Evolutionary conservation across 148 eudicot species (phyloP), one percentile per base, ranked within the genome.

Genomic region (Chenopodium suecicum): DNA sequence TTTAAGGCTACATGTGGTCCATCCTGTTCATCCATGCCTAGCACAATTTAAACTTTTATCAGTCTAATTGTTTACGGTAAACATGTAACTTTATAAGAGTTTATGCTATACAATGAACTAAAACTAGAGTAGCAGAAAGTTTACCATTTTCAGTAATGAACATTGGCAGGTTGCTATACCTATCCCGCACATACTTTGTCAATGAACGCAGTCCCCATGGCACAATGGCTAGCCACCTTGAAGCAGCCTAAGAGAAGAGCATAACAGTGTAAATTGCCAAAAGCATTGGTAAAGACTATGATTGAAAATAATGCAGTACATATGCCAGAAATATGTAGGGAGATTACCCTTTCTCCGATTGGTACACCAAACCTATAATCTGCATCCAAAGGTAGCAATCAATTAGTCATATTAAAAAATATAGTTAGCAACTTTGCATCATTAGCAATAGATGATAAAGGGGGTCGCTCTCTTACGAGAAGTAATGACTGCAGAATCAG

Each of bases 201-300:
- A 96, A 58, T 62, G 90, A 92, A 32, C 94, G 84, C 48, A 96
- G 86, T 4, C 98, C 99, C 99, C 98, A 96, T 12, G 99, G 98
- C 20, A 96, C 99, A 9, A 96, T 91, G 78, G 84, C 92, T 62
- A 96, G 79, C 99, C 99, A 96, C 74, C 89, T 76, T 44, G 99
- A 96, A 79, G 94, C 98, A 75, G 95, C 92, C 99, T 96, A 68
- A 31, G 9, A 52, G 32, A 27, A 58, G 47, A 78, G 78, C 46
- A 41, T 0, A 22, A 46, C 71, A 27, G 22, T 29, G 62, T 60
- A 1, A 70, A 68, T n/a, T 67, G 56, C n/a, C 29, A 44, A 5
- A 70, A 46, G 62, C 25, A 60, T 68, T 56, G 19, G 71, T 67
- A 11, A 27, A 37, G 17, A 34, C 74, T 17, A 50, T 65, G 74